Base-by-base conservation (phyloP, 2,329 filamentous ascomycete species). In the Fusarium scirpi region DNA sequence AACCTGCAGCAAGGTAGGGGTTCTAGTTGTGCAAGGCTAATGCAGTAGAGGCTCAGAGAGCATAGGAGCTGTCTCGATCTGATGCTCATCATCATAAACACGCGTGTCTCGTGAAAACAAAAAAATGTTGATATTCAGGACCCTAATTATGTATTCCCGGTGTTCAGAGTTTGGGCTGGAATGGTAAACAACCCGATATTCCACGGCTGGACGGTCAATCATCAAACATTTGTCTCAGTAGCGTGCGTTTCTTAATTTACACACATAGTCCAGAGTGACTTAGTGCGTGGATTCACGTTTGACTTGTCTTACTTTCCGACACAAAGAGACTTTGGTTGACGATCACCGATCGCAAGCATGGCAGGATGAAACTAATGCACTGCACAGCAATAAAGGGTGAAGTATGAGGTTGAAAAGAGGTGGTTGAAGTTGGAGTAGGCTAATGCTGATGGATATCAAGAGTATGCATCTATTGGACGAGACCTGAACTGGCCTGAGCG, bases 171-270 rank as follows among this genome's bases (percentile, higher is more conserved):
- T 65, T 44, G 27, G 38, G 16, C 47, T 70, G 69, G 69, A 71
- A 71, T 71, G 69, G 62, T 71, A 72, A 71, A 71, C 69, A 71
- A 48, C 51, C 61, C 47, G 49, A 61, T 55, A 63, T 57, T 32
- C 32, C 32, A 58, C 16, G 38, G 29, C 43, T 53, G 51, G 55
- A 52, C 48, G 29, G 34, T 52, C 47, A 61, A 56, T 62, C 64
- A 69, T 57, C 60, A 40, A 66, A 52, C 53, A 51, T 22, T 34
- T 71, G 65, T 71, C 65, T 71, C 49, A 65, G 32, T 25, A 59
- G 30, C 38, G 41, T 70, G 47, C 55, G 55, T 69, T 69, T 62
- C 64, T 60, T 71, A 62, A 70, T 65, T 71, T 71, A 56, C 60
- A 64, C 53, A 46, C 51, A 71, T 69, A 62, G 38, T 69, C 51